Percentiles rank a stretch among this genome's conserved stretches.
phyloP scores from a whole-genome alignment of 2,329 filamentous ascomycete genomes.

The Alternaria sp. region DNA sequence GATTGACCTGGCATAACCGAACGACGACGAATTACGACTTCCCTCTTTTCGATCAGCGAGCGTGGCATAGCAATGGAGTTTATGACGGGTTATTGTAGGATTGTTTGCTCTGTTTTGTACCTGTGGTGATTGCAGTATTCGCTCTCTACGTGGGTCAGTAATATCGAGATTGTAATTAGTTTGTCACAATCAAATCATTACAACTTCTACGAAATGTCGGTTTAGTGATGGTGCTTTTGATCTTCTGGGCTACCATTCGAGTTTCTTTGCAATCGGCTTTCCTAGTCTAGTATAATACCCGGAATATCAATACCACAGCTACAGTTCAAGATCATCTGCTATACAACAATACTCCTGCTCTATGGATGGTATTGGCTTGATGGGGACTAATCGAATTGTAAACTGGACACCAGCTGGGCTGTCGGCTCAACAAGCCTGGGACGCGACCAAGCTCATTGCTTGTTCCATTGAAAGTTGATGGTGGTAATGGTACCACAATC shows the following conservation, averaged over 20 bases:
- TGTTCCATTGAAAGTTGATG: neutral
- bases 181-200: neutral
- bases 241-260: neutral
- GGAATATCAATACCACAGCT: neutral
- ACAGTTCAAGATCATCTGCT: neutral
- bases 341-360: neutral
- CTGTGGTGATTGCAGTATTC: neutral
- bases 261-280: neutral
- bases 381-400: neutral
- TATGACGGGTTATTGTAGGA: neutral
- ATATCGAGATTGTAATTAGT: neutral
- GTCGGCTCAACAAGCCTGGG: neutral
- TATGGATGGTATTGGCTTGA: neutral
- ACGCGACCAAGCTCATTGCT: neutral
- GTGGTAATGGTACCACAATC: neutral
- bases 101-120: neutral
- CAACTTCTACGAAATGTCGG: too few relatives aligned
- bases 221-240: neutral
- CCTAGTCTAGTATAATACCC: neutral
- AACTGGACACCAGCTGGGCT: neutral
- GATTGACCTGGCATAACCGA: neutral
- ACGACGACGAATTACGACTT: neutral
- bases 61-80: constrained; percentile 7
- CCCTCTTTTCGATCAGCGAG: neutral
- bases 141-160: neutral